Percentiles rank a stretch among this genome's conserved stretches.
phyloP scores from a whole-genome alignment of 441 rosid species.

The Brassica balearica region DNA sequence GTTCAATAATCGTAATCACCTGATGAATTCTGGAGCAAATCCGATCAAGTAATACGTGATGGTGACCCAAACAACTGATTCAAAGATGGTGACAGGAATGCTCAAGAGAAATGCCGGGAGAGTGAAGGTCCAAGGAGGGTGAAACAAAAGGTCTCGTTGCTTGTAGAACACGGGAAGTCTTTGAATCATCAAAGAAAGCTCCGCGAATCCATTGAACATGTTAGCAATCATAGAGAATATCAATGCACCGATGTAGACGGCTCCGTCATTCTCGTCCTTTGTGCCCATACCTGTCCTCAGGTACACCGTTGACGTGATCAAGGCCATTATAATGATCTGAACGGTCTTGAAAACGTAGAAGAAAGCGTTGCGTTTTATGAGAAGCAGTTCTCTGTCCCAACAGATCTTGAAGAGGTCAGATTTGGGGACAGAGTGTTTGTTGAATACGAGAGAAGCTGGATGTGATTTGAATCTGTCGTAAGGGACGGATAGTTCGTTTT shows the following conservation, averaged over 20 bases:
- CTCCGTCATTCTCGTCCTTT: conserved; percentile 58
- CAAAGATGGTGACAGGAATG: conserved; percentile 72
- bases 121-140: conserved; percentile 88
- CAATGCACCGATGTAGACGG: conserved; percentile 66
- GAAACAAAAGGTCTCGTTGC: conserved; percentile 88
- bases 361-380: conserved; percentile 71
- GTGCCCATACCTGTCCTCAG: conserved; percentile 63
- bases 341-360: conserved; percentile 69
- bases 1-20: conserved; percentile 48
- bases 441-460: conserved; percentile 71
- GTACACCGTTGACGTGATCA: conserved; percentile 67
- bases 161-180: conserved; percentile 94
- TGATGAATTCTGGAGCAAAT: conserved; percentile 77
- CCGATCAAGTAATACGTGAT: conserved; percentile 73
- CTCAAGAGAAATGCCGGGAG: conserved; percentile 67
- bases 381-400: conserved; percentile 79
- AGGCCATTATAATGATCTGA: conserved; percentile 68
- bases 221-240: conserved; percentile 66
- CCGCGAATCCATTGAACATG: conserved; percentile 87
- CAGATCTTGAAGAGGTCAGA: conserved; percentile 75
- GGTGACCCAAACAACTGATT: conserved; percentile 66
- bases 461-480: conserved; percentile 67
- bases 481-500: conserved; percentile 61
- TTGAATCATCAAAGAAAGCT: conserved; percentile 63
- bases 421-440: conserved; percentile 63